These are phyloP conservation scores for Ambrosia hybrid DNA, from an alignment of 140 eudicot species.

Conservation along the genomic window DNA sequence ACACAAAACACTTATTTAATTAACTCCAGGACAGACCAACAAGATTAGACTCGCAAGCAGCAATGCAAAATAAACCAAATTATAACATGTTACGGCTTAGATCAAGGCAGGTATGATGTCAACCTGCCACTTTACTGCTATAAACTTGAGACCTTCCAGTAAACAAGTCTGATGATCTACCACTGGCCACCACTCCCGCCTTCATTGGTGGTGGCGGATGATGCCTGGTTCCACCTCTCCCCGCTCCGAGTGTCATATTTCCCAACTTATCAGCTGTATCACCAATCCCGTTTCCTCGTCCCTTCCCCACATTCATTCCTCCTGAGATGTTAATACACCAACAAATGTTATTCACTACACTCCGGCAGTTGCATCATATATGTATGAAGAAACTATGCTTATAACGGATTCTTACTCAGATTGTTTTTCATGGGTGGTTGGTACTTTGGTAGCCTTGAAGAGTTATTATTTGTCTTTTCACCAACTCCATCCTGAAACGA, in stretches of 20 bases:
- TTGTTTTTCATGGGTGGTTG: constrained; percentile 54
- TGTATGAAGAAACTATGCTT: neutral
- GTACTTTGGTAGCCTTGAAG: constrained; percentile 50
- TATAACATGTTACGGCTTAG: neutral
- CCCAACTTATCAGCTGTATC: constrained; percentile 63
- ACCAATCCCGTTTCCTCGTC: constrained; percentile 39
- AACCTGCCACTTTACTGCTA: constrained; percentile 64
- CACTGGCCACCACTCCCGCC: constrained; percentile 62
- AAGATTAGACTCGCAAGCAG: constrained; percentile 2
- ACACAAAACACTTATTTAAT: neutral
- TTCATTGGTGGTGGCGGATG: constrained; percentile 41
- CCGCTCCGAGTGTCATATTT: constrained; percentile 49
- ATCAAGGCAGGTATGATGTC: constrained; percentile 2
- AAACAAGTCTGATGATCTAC: constrained; percentile 44
- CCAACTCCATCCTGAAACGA: constrained; percentile 34
- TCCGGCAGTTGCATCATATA: neutral
- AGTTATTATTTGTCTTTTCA: constrained; percentile 38
- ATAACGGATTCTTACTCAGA: constrained; percentile 37
- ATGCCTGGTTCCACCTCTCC: constrained; percentile 37
- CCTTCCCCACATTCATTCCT: constrained; percentile 41
- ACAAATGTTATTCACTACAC: neutral
- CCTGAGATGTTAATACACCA: constrained; percentile 37
- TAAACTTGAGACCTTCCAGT: constrained; percentile 54
- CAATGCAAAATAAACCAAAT: neutral
- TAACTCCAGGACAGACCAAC: neutral